A percentile compares a stretch with the other conserved stretches of the same genome.
Conservation (phyloP, 345 rosid species). For the Laguncularia racemosa region DNA sequence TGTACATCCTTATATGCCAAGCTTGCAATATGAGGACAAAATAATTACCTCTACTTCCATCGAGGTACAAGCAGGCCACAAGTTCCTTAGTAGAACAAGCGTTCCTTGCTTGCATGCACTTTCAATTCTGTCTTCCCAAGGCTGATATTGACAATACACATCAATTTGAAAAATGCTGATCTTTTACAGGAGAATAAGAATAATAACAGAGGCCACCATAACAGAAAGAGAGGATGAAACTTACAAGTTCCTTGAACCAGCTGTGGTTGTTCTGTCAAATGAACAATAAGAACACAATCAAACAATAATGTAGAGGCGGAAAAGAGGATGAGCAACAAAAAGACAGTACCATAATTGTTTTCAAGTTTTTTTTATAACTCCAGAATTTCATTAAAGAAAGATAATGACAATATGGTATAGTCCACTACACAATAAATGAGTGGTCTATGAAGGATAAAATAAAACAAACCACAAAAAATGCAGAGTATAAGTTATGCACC, state of each 20-base stretch:
- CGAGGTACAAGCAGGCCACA: slow-evolving; percentile 64
- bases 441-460: too few relatives aligned
- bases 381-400: too few relatives aligned
- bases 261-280: slow-evolving; percentile 54
- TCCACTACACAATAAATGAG: too few relatives aligned
- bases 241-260: slow-evolving; percentile 75
- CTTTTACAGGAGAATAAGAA: background rate
- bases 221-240: slow-evolving; percentile 23
- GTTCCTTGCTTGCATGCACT: slow-evolving; percentile 41
- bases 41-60: slow-evolving; percentile 61
- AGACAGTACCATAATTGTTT: too few relatives aligned
- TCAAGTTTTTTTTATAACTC: too few relatives aligned
- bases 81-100: slow-evolving; percentile 63
- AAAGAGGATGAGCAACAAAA: too few relatives aligned
- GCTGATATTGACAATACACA: slow-evolving; percentile 28
- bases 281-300: background rate
- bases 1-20: background rate
- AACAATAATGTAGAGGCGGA: background rate
- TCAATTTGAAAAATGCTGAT: background rate
- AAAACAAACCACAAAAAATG: too few relatives aligned
- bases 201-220: background rate
- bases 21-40: background rate
- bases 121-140: slow-evolving; percentile 66
- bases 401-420: too few relatives aligned
- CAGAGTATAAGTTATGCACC: too few relatives aligned